Evolutionary conservation across 2,329 filamentous ascomycete genomes (phyloP), one percentile per base, ranked within the genome.

Genomic region (Botrytis deweyae): DNA sequence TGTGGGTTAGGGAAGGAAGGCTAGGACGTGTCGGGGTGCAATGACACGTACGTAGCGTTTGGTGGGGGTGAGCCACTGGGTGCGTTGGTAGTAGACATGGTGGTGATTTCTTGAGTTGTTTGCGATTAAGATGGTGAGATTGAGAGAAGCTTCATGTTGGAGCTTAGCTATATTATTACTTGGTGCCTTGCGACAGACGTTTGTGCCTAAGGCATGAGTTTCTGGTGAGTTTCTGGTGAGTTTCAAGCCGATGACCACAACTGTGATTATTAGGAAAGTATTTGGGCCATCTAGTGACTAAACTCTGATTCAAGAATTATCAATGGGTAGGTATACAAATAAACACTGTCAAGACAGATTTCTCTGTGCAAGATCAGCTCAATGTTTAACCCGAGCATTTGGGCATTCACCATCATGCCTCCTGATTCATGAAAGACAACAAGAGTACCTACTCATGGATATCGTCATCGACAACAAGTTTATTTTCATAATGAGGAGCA

Each of bases 21-120:
- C 55, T 67, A 72, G 78, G 82, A 85, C 87, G 87, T 89, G 88
- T 90, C 89, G 87, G 83, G 84, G 89, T 91, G 88, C 89, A 91
- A 91, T 91, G 89, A 91, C 89, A 91, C 89, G 88, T 88, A 91
- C 89, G 89, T 91, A 83, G 88, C 86, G 79, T 90, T 87, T 75
- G 88, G 85, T 76, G 79, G 75, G 36, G 77, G 76, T 29, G 74
- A 55, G 55, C 66, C 66, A 68, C 63, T 68, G 36, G 70, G 36
- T 52, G 29, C 22, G 22, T 52, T 68, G 33, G 33, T 52, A 55
- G 55, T 62, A n/a, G 68, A 63, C 68, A 70, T 70, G 29, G 4
- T 70, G 68, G 40, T 44, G 59, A 36, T 29, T 38, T 64, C 29
- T 59, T 58, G 29, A n/a, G 20, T 58, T 22, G 1, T 58, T 58